Base-by-base conservation (phyloP, 345 rosid species). In the Moricandia arvensis region DNA sequence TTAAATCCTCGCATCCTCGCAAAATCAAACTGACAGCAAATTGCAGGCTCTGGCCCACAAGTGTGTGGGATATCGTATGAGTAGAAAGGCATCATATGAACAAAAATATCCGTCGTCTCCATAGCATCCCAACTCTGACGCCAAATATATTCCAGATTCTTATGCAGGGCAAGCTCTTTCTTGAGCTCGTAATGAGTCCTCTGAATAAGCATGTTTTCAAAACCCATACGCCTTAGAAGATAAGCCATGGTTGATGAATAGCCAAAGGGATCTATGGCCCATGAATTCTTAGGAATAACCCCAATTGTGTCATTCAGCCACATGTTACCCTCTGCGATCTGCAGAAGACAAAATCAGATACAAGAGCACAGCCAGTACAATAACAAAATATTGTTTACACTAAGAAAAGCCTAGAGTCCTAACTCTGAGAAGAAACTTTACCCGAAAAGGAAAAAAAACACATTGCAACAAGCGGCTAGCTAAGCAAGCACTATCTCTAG, bases 251-350 rank as follows among this genome's bases (percentile, higher is more conserved):
- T 95, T 38, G 99, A 84, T 3, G 99, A 95, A 83, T 93, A 93
- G 65, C 99, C 99, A 84, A 95, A 95, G 12, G 98, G 99, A 77
- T 95, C 99, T 71, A 95, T 95, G 18, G 98, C 96, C 99, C 99
- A 95, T 24, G 97, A 90, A 63, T 95, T 95, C 82, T 88, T 93
- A 18, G 99, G 99, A 77, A 95, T 77, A 79, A 90, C 75, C 11
- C 99, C 98, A 66, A 95, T 79, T 67, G 96, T 93, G 49, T 95
- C 98, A 51, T 89, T 92, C 73, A 95, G 81, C 99, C 99, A 93
- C 86, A 89, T 82, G 71, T 95, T 93, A 27, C 99, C 99, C 78
- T 95, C 99, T 37, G 91, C 83, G 33, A 95, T 86, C 99, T 95
- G 88, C 59, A 73, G 63, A 73, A 61, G 17, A 45, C 2, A 51